Conservation (phyloP, 352 stramenopile species). For the Phytophthora multivora region DNA sequence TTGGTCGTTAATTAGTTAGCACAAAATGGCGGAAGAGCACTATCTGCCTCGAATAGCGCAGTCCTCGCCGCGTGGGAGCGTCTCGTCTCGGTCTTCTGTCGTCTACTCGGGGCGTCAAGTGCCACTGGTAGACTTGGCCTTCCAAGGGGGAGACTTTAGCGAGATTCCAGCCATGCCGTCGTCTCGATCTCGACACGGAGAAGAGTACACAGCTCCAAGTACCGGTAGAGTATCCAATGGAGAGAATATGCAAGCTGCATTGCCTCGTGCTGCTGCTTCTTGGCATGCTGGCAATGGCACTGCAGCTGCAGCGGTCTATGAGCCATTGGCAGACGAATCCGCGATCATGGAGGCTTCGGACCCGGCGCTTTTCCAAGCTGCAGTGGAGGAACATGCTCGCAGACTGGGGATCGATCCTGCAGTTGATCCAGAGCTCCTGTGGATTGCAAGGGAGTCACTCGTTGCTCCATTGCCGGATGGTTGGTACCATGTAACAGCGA, state of each 20-base stretch:
- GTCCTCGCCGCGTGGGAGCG: slow-evolving; percentile 21
- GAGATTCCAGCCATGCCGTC: slow-evolving; percentile 17
- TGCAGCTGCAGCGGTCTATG: slow-evolving; percentile 21
- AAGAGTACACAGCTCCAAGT: slow-evolving; percentile 25
- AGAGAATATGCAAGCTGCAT: slow-evolving; percentile 12
- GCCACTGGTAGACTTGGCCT: slow-evolving; percentile 40
- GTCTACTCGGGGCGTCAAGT: slow-evolving; percentile 33
- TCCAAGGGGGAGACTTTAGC: slow-evolving; percentile 22
- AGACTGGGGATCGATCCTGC: slow-evolving; percentile 71
- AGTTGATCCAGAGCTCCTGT: slow-evolving; percentile 61
- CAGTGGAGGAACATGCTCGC: slow-evolving; percentile 73
- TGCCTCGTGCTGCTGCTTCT: slow-evolving; percentile 28
- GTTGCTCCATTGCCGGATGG: slow-evolving; percentile 69
- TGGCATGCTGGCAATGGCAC: slow-evolving; percentile 44
- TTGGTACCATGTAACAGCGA: slow-evolving; percentile 72
- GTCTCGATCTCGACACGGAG: slow-evolving; percentile 29
- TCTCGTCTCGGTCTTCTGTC: slow-evolving; percentile 23
- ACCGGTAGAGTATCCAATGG: slow-evolving; percentile 25
- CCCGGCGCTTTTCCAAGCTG: slow-evolving; percentile 74
- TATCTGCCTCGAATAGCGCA: slow-evolving; percentile 26
- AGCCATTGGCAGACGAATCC: slow-evolving; percentile 46
- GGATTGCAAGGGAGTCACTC: slow-evolving; percentile 79
- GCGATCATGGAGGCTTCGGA: slow-evolving; percentile 61
- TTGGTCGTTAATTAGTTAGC: neutral
- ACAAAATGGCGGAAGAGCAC: slow-evolving; percentile 30